Conservation (phyloP, 305 asterid species). For the Solanum chacoense region DNA sequence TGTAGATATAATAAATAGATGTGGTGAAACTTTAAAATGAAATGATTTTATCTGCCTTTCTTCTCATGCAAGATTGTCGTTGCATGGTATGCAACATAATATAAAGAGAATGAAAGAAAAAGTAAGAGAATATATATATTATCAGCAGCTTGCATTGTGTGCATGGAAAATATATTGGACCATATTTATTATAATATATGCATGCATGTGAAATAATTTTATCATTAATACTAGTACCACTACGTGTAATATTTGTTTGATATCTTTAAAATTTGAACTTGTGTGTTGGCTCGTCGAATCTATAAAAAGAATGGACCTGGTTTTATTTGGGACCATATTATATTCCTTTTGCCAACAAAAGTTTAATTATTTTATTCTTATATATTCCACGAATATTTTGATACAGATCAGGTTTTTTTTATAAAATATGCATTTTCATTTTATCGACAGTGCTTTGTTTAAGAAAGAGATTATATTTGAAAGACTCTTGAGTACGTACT, state of each 20-base stretch:
- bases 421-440: background rate
- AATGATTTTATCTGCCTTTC: slow-evolving; percentile 21
- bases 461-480: background rate
- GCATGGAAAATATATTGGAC: background rate
- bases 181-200: background rate
- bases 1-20: background rate
- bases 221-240: background rate
- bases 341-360: background rate
- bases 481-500: background rate
- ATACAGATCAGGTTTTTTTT: background rate
- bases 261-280: background rate
- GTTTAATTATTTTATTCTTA: background rate
- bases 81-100: slow-evolving; percentile 8
- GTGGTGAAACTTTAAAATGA: slow-evolving; percentile 13
- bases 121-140: background rate
- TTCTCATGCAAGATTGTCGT: slow-evolving; percentile 27
- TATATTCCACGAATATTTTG: background rate
- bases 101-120: slow-evolving; percentile 3
- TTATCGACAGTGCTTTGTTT: background rate
- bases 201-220: background rate
- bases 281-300: background rate
- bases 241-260: background rate
- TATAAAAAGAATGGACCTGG: background rate
- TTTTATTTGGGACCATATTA: background rate
- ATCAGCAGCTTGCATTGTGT: background rate